phyloP scores from a whole-genome alignment of 768 basidiomycete species.

The Lactarius deliciosus region DNA sequence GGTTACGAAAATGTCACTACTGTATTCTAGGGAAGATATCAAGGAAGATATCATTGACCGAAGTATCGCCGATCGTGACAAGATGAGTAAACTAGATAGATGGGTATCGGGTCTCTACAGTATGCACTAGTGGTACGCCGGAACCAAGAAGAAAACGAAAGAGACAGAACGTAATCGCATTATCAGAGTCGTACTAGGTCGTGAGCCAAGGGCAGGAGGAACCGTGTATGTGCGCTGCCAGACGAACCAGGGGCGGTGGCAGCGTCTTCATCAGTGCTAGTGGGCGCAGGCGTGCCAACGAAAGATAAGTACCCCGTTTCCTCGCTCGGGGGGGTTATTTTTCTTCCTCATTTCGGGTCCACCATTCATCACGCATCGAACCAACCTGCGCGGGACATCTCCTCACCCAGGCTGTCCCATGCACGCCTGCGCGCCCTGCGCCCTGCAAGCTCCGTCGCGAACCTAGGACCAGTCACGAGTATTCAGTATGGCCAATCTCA shows the following conservation, averaged over 20 bases:
- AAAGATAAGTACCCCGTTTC: not conserved
- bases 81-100: not conserved
- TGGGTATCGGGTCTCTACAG: not conserved
- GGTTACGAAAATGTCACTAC: not conserved
- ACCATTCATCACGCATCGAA: conserved; percentile 45
- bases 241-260: not conserved
- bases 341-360: not conserved
- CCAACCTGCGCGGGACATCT: conserved; percentile 77
- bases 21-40: not conserved
- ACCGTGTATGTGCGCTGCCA: not conserved
- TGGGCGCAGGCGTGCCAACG: not conserved
- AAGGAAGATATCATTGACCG: not conserved
- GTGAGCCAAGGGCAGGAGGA: not conserved
- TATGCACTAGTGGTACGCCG: not conserved
- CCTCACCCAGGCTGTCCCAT: conserved; percentile 70
- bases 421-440: conserved; percentile 61
- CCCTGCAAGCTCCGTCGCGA: conserved; percentile 81
- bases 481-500: not conserved
- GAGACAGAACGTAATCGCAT: not conserved
- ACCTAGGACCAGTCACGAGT: conserved; percentile 43
- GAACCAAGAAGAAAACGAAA: not conserved
- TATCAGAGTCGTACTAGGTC: not conserved
- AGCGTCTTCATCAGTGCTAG: not conserved
- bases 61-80: not conserved
- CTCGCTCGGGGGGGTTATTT: not conserved